Percentiles rank a stretch among this genome's conserved stretches.
Evolutionary conservation across 192 early-diverging fungal genomes (phyloP).

Genomic region (Coemansia sp.): DNA sequence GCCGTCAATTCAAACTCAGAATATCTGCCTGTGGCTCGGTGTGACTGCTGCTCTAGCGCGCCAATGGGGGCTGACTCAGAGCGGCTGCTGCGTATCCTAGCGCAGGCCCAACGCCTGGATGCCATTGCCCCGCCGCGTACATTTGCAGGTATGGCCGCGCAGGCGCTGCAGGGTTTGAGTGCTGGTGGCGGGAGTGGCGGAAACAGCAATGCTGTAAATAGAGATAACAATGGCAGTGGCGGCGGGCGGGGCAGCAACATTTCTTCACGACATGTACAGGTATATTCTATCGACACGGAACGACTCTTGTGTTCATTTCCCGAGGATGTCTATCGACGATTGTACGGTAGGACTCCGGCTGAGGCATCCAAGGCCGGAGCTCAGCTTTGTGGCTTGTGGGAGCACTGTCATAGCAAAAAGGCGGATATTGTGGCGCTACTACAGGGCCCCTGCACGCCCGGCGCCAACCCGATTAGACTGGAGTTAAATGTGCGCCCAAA

Average conservation of each 20-base stretch:
- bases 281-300: conserved; percentile 41
- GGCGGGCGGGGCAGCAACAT: conserved; percentile 12
- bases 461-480: conserved; percentile 35
- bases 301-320: conserved; percentile 49
- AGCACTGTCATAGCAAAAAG: conserved; percentile 29
- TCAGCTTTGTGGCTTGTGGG: conserved; percentile 25
- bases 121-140: conserved; percentile 12
- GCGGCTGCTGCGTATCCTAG: conserved; percentile 31
- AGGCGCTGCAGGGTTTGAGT: conserved; percentile 1
- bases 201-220: background rate
- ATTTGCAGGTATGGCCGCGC: background rate
- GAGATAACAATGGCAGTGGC: conserved; percentile 3
- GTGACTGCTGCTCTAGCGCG: conserved; percentile 38
- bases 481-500: conserved; percentile 30
- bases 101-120: conserved; percentile 45
- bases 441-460: conserved; percentile 14
- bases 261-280: conserved; percentile 46
- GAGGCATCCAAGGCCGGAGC: conserved; percentile 23
- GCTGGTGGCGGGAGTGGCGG: background rate
- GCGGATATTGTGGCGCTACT: conserved; percentile 26
- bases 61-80: conserved; percentile 26
- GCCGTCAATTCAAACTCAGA: background rate
- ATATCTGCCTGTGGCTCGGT: conserved; percentile 16
- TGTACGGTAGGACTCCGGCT: conserved; percentile 22
- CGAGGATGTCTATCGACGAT: conserved; percentile 39